phyloP scores from a whole-genome alignment of 2,329 filamentous ascomycete genomes.

The Delphinella strobiligena region DNA sequence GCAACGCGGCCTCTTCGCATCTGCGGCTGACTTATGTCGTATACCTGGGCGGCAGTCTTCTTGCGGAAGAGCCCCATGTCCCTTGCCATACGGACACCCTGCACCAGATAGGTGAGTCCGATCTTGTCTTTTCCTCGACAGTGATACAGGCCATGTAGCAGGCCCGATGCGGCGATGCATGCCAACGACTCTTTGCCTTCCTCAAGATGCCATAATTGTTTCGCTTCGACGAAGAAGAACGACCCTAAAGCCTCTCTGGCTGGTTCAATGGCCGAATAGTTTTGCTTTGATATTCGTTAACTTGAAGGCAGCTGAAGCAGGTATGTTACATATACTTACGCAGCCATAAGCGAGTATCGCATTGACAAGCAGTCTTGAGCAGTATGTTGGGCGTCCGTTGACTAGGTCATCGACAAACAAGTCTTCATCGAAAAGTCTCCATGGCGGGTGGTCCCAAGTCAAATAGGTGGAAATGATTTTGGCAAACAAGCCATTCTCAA shows the following conservation, averaged over 20 bases:
- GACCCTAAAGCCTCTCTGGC: not conserved
- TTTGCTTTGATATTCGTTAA: not conserved
- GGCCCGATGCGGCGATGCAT: not conserved
- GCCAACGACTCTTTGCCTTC: not conserved
- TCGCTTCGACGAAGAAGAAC: not conserved
- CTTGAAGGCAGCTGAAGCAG: not conserved
- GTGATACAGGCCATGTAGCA: not conserved
- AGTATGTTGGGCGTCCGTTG: constrained; percentile 9
- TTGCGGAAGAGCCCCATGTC: not conserved
- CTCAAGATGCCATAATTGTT: not conserved
- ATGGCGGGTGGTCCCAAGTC: constrained; percentile 13
- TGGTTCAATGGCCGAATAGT: not conserved
- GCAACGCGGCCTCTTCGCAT: not conserved
- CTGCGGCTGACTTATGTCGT: not conserved
- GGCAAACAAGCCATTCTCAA: constrained; percentile 10
- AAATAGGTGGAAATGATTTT: constrained; percentile 13
- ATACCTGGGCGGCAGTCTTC: not conserved
- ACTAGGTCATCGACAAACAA: constrained; percentile 12
- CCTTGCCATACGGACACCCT: not conserved
- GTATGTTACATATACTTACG: not conserved
- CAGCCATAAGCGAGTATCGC: constrained; percentile 13
- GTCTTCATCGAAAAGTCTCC: constrained; percentile 13
- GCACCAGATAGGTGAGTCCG: not conserved
- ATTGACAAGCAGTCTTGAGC: constrained; percentile 13
- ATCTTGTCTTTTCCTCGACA: not conserved